phyloP scores from a whole-genome alignment of 108 stramenopile species.

The Licmophora abbreviata region DNA sequence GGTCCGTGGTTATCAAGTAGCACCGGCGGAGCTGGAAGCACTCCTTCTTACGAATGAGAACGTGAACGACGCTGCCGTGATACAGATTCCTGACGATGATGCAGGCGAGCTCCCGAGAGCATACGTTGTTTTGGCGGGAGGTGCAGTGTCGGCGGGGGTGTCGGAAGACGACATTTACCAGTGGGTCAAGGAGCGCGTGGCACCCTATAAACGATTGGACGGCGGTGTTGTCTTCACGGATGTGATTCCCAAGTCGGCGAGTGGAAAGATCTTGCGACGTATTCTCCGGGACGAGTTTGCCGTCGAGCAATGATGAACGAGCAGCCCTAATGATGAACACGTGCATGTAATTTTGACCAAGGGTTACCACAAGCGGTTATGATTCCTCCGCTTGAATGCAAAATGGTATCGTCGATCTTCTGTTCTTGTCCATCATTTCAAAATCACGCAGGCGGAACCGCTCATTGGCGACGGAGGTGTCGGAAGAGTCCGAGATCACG shows the following conservation, averaged over 20 bases:
- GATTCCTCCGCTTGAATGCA: too few relatives aligned
- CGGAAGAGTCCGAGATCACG: slow-evolving; percentile 98
- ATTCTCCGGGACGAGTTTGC: slow-evolving; percentile 35
- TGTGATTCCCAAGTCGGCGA: slow-evolving; percentile 82
- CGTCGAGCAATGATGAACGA: too few relatives aligned
- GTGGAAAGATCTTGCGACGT: slow-evolving; percentile 89
- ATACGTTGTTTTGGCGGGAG: slow-evolving; percentile 63
- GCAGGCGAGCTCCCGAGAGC: slow-evolving; percentile 86
- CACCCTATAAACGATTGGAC: slow-evolving; percentile 78
- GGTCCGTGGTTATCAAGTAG: slow-evolving; percentile 86
- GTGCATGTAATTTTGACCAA: too few relatives aligned
- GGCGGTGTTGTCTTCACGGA: slow-evolving; percentile 80
- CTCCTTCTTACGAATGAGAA: slow-evolving; percentile 66
- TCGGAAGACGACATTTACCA: slow-evolving; percentile 62
- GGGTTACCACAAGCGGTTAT: too few relatives aligned
- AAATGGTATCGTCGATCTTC: too few relatives aligned
- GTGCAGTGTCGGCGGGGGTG: slow-evolving; percentile 19
- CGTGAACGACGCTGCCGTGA: slow-evolving; percentile 83
- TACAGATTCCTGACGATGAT: slow-evolving; percentile 69
- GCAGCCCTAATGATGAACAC: too few relatives aligned
- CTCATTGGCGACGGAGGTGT: slow-evolving; percentile 98
- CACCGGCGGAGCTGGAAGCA: slow-evolving; percentile 93
- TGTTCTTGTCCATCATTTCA: not conserved
- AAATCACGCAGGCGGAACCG: not conserved
- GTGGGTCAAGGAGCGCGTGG: slow-evolving; percentile 78